These are phyloP conservation scores for Talaromyces marneffei DNA, from an alignment of 2,329 filamentous ascomycete genomes.

Conservation along the genomic window DNA sequence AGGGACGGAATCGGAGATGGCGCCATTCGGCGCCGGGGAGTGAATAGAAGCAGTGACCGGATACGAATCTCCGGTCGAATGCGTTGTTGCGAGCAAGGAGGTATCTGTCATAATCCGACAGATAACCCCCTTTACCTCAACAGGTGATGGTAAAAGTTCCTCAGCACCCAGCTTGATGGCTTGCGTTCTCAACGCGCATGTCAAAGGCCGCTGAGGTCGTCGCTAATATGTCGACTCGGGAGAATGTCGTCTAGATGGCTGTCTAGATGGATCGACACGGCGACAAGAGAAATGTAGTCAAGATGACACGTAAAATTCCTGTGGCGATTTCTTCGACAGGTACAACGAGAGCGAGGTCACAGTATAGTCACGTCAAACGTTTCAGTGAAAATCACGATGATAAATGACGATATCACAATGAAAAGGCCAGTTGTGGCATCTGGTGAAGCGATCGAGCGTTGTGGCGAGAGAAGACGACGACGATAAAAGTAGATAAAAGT, in stretches of 20 bases:
- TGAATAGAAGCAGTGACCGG: slow-evolving; percentile 42
- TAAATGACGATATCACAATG: not conserved
- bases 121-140: slow-evolving; percentile 38
- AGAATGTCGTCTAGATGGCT: not conserved
- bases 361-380: not conserved
- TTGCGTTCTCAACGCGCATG: slow-evolving; percentile 14
- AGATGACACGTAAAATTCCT: not conserved
- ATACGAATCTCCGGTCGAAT: slow-evolving; percentile 42
- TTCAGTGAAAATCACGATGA: not conserved
- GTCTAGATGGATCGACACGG: not conserved
- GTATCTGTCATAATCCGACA: slow-evolving; percentile 53
- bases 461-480: not conserved
- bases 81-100: slow-evolving; percentile 46
- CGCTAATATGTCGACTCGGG: not conserved
- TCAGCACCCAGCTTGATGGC: slow-evolving; percentile 16
- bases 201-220: slow-evolving; percentile 14
- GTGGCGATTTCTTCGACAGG: not conserved
- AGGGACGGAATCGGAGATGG: slow-evolving; percentile 36
- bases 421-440: not conserved
- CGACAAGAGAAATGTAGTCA: not conserved
- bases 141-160: slow-evolving; percentile 15
- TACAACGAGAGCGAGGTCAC: not conserved
- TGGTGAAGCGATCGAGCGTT: not conserved
- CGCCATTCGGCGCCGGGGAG: slow-evolving; percentile 40
- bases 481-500: not conserved